phyloP scores from a whole-genome alignment of 2,329 filamentous ascomycete species.

The Emmonsia crescens region DNA sequence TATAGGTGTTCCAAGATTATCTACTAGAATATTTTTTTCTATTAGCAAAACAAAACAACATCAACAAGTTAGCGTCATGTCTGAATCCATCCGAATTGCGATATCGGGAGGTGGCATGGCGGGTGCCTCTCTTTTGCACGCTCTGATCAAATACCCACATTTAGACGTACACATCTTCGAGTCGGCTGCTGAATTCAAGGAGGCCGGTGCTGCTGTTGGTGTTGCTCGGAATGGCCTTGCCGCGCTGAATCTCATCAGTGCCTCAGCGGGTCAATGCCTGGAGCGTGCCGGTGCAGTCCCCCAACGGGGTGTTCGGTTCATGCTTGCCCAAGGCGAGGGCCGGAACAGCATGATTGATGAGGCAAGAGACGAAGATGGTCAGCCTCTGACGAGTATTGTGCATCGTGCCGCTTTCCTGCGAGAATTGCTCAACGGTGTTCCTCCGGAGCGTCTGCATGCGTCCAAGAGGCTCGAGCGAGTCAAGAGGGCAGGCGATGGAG shows the following conservation, averaged over 20 bases:
- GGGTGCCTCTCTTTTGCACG: conserved; percentile 28
- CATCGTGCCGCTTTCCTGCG: background rate
- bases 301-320: conserved; percentile 14
- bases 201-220: conserved; percentile 31
- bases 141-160: conserved; percentile 24
- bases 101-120: conserved; percentile 36
- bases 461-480: background rate
- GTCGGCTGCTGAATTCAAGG: conserved; percentile 20
- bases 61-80: background rate
- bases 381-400: background rate
- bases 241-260: conserved; percentile 27
- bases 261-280: background rate
- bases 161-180: conserved; percentile 32
- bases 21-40: too few relatives aligned
- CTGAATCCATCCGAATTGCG: conserved; percentile 6
- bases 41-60: too few relatives aligned
- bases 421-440: background rate
- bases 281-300: conserved; percentile 18
- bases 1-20: too few relatives aligned
- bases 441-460: background rate
- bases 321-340: background rate
- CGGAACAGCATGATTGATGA: background rate
- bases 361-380: background rate
- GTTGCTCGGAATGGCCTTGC: conserved; percentile 30
- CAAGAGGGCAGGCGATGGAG: background rate